Base-by-base conservation (phyloP, 2,329 filamentous ascomycete species). In the Colletotrichum chrysophilum region DNA sequence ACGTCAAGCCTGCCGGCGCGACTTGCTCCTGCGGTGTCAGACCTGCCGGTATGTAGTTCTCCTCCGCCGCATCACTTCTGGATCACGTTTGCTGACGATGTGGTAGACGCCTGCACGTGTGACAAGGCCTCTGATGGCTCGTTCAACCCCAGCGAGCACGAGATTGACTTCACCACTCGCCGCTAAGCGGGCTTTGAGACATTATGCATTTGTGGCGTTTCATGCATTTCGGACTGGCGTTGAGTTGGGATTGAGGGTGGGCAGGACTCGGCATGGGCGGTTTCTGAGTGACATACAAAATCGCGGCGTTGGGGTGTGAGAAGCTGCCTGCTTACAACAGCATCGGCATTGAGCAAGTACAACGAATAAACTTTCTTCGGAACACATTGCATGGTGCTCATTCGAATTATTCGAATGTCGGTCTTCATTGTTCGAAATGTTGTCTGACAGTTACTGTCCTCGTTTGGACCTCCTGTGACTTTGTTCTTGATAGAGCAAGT, bases 91-190 rank as follows among this genome's bases (percentile, higher is more conserved):
- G 52, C 71, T 76, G 34, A 73, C 38, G 48, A 74, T 69, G 13
- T 5, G 18, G 58, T 75, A 93, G 92, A 88, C 82, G 92, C 90
- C 28, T 97, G 95, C 87, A 97, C 94, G n/a, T 98, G 96, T 83
- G 93, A 95, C 85, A 96, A 95, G 84, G 91, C 91, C 21, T 83
- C 90, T 65, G 89, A 90, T 78, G 90, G 91, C 70, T 91, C 91
- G 52, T 88, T 89, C 74, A 91, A 94, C 78, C 89, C 92, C 32
- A 89, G 84, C 32, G 85, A 85, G 74, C 86, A 93, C 79, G 96
- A 98, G 91, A 94, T 91, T 66, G 96, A 98, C 85, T 98, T 98
- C 83, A 98, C 96, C 48, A 95, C 93, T 70, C 71, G 74, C 4
- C 70, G 70, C n/a, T 75, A 55, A 71, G 16, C 28, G 26, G n/a